Evolutionary conservation across 2,329 filamentous ascomycete species (phyloP).

Genomic region (Pseudogymnoascus sp.): DNA sequence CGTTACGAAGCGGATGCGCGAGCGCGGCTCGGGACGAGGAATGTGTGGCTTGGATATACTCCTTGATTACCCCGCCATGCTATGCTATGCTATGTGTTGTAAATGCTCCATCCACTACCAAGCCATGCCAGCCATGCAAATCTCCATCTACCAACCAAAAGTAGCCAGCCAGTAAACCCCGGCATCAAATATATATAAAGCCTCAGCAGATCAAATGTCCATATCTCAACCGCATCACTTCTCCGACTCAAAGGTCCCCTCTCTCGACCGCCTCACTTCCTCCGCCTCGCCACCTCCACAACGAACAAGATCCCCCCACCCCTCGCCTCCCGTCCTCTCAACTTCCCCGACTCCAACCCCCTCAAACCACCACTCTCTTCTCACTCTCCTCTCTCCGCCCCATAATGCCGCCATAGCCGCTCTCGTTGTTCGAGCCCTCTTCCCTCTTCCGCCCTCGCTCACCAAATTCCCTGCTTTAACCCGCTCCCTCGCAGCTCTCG

Average conservation of each 20-base stretch:
- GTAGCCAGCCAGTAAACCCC: background rate
- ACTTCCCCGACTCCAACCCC: conserved; percentile 28
- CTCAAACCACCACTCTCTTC: conserved; percentile 66
- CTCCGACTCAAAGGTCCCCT: background rate
- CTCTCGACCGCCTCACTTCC: background rate
- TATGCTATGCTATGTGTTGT: background rate
- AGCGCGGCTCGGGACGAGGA: background rate
- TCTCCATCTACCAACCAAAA: background rate
- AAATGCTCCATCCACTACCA: background rate
- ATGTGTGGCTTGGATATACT: background rate
- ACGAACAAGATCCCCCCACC: background rate
- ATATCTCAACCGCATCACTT: background rate
- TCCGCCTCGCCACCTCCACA: background rate
- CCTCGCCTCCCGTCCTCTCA: background rate
- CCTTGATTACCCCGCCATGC: background rate
- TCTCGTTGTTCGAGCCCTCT: conserved; percentile 62
- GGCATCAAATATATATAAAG: background rate
- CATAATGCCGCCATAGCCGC: conserved; percentile 70
- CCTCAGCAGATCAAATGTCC: background rate
- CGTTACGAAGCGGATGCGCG: background rate
- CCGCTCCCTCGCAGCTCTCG: conserved; percentile 60
- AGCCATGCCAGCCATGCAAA: background rate
- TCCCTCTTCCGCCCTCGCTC: conserved; percentile 48
- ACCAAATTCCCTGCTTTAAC: conserved; percentile 53
- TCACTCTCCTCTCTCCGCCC: conserved; percentile 59